Evolutionary conservation across 2,329 filamentous ascomycete genomes (phyloP).

Genomic region (Pseudocercospora ulei): DNA sequence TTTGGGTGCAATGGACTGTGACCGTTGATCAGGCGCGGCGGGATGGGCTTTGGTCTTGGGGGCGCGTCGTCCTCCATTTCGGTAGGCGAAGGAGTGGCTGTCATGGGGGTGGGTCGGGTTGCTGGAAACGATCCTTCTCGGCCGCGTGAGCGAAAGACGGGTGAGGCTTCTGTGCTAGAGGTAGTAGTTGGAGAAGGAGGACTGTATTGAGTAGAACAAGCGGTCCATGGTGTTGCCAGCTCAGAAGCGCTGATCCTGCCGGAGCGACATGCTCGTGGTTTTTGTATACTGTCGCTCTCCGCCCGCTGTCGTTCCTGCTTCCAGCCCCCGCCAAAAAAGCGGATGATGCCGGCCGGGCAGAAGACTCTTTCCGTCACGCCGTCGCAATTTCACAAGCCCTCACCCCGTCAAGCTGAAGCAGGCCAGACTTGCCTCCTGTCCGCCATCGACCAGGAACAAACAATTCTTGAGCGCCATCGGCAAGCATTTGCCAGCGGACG

Average conservation of each 20-base stretch:
- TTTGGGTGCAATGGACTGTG: conserved; percentile 43
- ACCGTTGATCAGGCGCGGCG: conserved; percentile 50
- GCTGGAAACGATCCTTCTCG: neutral
- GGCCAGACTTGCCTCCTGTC: neutral
- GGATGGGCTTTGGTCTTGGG: conserved; percentile 44
- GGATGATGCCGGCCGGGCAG: too few species aligned
- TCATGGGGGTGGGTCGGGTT: neutral
- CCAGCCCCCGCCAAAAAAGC: neutral
- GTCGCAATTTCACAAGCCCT: conserved; percentile 4
- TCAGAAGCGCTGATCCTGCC: neutral
- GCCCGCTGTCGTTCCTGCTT: neutral
- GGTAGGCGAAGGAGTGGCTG: conserved; percentile 5
- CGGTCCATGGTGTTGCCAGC: conserved; percentile 27
- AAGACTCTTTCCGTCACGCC: neutral
- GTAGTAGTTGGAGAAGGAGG: conserved; percentile 33
- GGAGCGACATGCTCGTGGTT: conserved; percentile 3
- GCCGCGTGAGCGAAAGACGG: neutral
- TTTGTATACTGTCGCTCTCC: neutral
- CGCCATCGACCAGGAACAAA: conserved; percentile 1
- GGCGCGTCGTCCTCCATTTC: conserved; percentile 37
- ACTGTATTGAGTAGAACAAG: conserved; percentile 34
- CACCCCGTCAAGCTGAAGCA: too few species aligned
- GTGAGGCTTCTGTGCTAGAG: conserved; percentile 24
- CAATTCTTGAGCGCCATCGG: conserved; percentile 3
- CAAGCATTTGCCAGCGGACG: neutral